A percentile compares a stretch with the other conserved stretches of the same genome.
These are phyloP conservation scores for Sherardia arvensis DNA, from an alignment of 257 asterid genomes.

Conservation along the genomic window DNA sequence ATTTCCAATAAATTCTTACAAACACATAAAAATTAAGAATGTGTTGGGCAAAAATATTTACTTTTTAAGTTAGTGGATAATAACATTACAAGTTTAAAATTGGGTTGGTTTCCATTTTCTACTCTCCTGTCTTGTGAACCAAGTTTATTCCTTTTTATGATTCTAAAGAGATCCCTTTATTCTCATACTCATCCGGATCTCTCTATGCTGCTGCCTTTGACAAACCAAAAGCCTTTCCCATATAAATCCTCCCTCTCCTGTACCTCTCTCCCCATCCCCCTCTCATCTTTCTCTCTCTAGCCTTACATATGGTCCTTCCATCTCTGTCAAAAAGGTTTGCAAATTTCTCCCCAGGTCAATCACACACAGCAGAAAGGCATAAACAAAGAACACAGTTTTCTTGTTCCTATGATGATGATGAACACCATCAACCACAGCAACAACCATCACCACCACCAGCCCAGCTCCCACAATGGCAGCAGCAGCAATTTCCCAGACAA, in stretches of 20 bases:
- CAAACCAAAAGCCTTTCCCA: constrained; percentile 10
- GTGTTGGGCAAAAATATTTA: no score
- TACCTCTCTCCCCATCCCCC: not conserved
- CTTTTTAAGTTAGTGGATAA: not conserved
- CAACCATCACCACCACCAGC: constrained; percentile 13
- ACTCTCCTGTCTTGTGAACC: constrained; percentile 10
- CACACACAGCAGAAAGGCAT: not conserved
- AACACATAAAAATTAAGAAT: no score
- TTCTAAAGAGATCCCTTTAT: constrained; percentile 62
- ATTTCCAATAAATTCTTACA: no score
- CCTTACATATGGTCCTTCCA: constrained; percentile 3
- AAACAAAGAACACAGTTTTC: not conserved
- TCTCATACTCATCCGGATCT: constrained; percentile 35
- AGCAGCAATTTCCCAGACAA: constrained; percentile 28
- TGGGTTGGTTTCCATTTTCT: not conserved
- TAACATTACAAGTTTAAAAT: no score
- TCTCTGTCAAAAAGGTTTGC: constrained; percentile 4
- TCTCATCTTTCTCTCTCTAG: not conserved
- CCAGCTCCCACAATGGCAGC: not conserved
- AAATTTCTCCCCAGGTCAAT: constrained; percentile 6
- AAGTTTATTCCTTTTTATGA: constrained; percentile 42
- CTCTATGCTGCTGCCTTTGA: constrained; percentile 27
- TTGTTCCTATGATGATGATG: constrained; percentile 9
- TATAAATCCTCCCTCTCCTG: not conserved
- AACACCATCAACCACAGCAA: constrained; percentile 24